These are phyloP conservation scores for Astrephomene gubernaculifera DNA, from an alignment of 139 green algal species.

Conservation along the genomic window DNA sequence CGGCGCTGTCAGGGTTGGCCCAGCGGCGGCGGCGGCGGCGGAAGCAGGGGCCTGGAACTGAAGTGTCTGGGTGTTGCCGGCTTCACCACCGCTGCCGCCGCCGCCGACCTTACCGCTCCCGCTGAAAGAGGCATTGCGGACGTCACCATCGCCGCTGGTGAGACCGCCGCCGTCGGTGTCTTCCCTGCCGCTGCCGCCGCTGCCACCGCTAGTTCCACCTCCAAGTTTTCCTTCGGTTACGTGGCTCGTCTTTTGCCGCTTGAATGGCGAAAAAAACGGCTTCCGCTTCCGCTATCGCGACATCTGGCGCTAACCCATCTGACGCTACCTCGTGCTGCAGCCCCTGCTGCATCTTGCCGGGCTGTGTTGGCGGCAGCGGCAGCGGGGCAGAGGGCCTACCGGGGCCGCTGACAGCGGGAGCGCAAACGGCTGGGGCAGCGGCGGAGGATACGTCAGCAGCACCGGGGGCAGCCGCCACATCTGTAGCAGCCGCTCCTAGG, in stretches of 20 bases:
- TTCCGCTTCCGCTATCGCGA: neutral
- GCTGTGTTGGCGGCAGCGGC: no score
- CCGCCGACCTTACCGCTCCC: neutral
- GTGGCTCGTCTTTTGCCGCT: neutral
- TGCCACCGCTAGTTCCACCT: neutral
- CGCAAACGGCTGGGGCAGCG: no score
- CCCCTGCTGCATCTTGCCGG: no score
- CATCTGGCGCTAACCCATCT: neutral
- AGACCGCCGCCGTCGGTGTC: neutral
- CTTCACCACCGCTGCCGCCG: neutral
- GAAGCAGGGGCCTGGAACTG: no score
- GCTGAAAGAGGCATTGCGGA: neutral
- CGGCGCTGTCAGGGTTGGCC: no score
- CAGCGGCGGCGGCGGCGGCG: no score
- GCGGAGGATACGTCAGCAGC: no score
- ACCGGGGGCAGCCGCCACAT: no score
- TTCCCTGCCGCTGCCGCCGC: neutral
- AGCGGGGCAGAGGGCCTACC: no score
- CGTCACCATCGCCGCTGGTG: neutral
- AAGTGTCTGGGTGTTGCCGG: neutral
- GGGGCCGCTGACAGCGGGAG: no score
- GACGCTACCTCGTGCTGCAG: no score
- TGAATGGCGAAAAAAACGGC: neutral
- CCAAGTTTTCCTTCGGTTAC: neutral
- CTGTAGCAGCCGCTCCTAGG: no score